Evolutionary conservation across 371 early-diverging fungal species (phyloP).

Genomic region (Haplosporangium sp.): DNA sequence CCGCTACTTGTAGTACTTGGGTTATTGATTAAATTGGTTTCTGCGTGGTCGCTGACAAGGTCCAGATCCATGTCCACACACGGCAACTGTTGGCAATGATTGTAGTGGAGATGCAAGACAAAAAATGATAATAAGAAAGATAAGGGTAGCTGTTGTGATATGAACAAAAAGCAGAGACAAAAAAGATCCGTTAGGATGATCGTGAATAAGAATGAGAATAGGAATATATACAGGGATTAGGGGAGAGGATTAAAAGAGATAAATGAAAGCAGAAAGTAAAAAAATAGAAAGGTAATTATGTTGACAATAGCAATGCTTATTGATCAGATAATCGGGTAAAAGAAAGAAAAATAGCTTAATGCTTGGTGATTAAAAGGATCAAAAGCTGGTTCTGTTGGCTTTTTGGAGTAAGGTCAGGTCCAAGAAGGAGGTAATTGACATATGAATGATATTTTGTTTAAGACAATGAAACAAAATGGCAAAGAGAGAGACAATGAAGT

Average conservation of each 20-base stretch:
- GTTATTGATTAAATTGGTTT: background rate
- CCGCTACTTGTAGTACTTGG: background rate
- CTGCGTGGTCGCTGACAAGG: slow-evolving; percentile 23
- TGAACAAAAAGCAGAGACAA: background rate
- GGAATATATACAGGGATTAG: slow-evolving; percentile 1
- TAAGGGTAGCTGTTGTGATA: background rate
- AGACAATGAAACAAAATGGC: background rate
- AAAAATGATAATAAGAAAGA: background rate
- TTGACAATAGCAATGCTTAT: background rate
- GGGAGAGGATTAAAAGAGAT: background rate
- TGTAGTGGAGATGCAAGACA: background rate
- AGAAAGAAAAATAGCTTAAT: background rate
- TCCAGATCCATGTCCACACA: slow-evolving; percentile 34
- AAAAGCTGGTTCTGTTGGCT: too few species aligned
- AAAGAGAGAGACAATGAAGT: background rate
- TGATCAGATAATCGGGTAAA: background rate
- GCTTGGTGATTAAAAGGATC: too few species aligned
- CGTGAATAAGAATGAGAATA: background rate
- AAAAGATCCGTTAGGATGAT: slow-evolving; percentile 5
- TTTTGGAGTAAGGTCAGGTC: background rate
- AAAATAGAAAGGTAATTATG: background rate
- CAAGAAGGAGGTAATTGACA: background rate
- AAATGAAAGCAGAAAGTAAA: background rate
- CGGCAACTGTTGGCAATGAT: background rate
- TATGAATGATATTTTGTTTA: background rate